Base-by-base conservation (phyloP, 495 filamentous ascomycete genomes). In the Aspergillus taichungensis region DNA sequence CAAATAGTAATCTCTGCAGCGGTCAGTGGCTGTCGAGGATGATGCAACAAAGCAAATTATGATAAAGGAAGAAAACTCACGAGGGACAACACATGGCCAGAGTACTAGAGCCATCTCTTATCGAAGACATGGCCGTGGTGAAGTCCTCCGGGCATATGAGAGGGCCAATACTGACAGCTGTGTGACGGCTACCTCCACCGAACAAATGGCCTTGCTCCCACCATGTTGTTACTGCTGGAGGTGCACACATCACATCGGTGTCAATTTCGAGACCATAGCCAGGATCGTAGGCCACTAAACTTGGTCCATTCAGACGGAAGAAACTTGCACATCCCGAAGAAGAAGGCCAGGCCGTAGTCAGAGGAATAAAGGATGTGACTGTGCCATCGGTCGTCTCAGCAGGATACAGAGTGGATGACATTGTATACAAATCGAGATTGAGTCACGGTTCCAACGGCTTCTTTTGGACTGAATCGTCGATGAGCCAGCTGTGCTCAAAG, bases 171-270 rank as follows among this genome's bases (percentile, higher is more conserved):
- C 44, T 49, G 11, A 49, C 39, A 32, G 24, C 34, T 3, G 46
- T 49, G 12, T 42, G 46, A 11, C 33, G 11, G n/a, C 12, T 8
- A 27, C 27, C 30, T 35, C 46, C 39, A 12, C 0, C n/a, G 6
- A 18, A 33, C 13, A 49, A 38, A 18, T 14, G 33, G 6, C 34
- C 34, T 37, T 49, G 40, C 27, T 43, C 40, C 46, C 46, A 43
- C 46, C 46, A 43, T 6, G 40, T 49, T 31, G 40, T 42, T 18
- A 48, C 40, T 37, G 39, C 39, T 38, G 46, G 39, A 4, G 46
- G 39, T n/a, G 27, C 39, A 14, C 46, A 48, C 9, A 28, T 28
- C 24, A 42, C 46, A 13, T 42, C 28, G 3, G 34, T 30, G 13
- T 48, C 40, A 14, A 48, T 37, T 5, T 48, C 46, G 7, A 48